Conservation (phyloP, 805 yeast genomes). For the Sporopachydermia lactativora region DNA sequence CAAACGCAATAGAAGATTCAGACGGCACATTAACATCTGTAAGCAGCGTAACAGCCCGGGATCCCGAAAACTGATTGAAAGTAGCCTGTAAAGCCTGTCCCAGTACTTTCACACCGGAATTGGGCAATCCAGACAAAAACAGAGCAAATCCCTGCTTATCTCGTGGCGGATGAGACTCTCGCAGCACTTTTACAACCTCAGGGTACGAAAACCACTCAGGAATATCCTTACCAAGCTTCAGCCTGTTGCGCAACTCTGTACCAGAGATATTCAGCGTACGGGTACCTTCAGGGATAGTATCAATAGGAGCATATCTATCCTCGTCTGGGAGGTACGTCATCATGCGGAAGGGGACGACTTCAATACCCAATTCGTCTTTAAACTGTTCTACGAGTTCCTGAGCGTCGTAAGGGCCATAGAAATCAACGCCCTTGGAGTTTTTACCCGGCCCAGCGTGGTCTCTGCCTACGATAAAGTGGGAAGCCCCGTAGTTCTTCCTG, state of each 20-base stretch:
- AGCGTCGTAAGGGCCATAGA: constrained; percentile 96
- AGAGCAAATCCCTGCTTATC: constrained; percentile 78
- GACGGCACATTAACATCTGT: constrained; percentile 12
- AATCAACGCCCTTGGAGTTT: constrained; percentile 80
- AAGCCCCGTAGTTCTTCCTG: constrained; percentile 92
- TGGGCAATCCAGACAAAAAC: constrained; percentile 44
- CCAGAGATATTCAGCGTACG: constrained; percentile 88
- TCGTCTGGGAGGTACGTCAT: constrained; percentile 92
- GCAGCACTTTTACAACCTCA: constrained; percentile 81
- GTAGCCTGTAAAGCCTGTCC: constrained; percentile 81
- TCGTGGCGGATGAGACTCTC: constrained; percentile 91
- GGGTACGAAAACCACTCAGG: constrained; percentile 98
- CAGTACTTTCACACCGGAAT: constrained; percentile 47
- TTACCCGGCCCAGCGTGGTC: constrained; percentile 97
- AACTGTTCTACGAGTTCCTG: constrained; percentile 73
- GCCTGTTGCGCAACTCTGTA: constrained; percentile 80
- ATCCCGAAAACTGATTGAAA: constrained; percentile 78
- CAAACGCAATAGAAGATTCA: constrained; percentile 39
- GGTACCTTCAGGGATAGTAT: constrained; percentile 66
- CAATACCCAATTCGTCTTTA: constrained; percentile 68
- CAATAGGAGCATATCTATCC: constrained; percentile 90
- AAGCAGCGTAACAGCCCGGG: constrained; percentile 59
- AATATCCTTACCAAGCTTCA: constrained; percentile 74
- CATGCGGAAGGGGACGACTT: constrained; percentile 93
- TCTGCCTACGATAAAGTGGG: constrained; percentile 95